phyloP scores from a whole-genome alignment of 2,329 filamentous ascomycete species.

The Zasmidium angulare region DNA sequence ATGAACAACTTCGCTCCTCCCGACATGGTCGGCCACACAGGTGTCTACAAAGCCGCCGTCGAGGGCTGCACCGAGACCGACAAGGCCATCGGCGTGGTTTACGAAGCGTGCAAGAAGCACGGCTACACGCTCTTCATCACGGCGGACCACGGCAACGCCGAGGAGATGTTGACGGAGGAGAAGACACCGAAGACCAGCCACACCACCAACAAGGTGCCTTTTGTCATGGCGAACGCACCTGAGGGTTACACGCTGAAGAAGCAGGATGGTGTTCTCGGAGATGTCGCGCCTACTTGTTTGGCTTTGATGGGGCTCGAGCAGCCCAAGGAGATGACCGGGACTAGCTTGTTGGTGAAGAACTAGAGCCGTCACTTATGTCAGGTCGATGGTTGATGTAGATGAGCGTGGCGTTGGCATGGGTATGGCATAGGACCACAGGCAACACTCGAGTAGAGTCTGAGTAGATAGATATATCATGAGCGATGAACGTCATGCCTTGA shows the following conservation, averaged over 20 bases:
- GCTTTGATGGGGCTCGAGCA: slow-evolving; percentile 87
- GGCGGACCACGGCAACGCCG: slow-evolving; percentile 91
- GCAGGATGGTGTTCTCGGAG: slow-evolving; percentile 84
- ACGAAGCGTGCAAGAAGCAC: slow-evolving; percentile 89
- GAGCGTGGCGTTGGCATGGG: not conserved
- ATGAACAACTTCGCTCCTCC: slow-evolving; percentile 99
- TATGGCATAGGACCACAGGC: too few relatives aligned
- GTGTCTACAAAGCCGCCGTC: slow-evolving; percentile 92
- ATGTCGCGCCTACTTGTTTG: slow-evolving; percentile 93
- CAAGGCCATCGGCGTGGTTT: slow-evolving; percentile 88
- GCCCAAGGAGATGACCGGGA: slow-evolving; percentile 88
- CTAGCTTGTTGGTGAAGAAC: slow-evolving; percentile 74
- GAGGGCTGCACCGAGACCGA: slow-evolving; percentile 83
- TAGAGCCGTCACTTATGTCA: not conserved
- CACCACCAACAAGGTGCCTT: slow-evolving; percentile 96
- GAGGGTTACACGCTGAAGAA: slow-evolving; percentile 84
- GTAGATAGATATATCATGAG: not conserved
- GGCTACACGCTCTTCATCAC: slow-evolving; percentile 95
- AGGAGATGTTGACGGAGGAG: slow-evolving; percentile 97
- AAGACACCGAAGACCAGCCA: slow-evolving; percentile 97
- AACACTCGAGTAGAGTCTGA: too few relatives aligned
- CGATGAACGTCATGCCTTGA: too few relatives aligned
- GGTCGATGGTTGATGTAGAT: not conserved
- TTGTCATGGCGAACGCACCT: slow-evolving; percentile 97
- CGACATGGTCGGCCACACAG: slow-evolving; percentile 99